Evolutionary conservation across 371 early-diverging fungal genomes (phyloP).

Genomic region (Rhizopus microsporus): DNA sequence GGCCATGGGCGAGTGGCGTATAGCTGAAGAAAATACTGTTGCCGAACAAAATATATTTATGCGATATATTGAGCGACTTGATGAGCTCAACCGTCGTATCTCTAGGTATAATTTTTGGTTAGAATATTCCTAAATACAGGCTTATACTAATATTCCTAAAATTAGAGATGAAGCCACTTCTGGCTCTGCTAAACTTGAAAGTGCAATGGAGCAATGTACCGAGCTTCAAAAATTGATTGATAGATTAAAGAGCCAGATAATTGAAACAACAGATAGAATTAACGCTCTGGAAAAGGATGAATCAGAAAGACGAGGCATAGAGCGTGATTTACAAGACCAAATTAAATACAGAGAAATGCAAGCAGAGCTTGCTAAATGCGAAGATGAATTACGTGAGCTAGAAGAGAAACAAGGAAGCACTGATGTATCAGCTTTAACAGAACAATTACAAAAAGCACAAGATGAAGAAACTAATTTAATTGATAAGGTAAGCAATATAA

Average conservation of each 20-base stretch:
- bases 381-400: conserved; percentile 32
- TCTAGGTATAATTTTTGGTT: conserved; percentile 16
- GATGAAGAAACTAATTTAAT: conserved; percentile 49
- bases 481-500: conserved; percentile 48
- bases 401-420: conserved; percentile 28
- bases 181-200: conserved; percentile 14
- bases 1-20: conserved; percentile 19
- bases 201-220: conserved; percentile 6
- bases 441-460: conserved; percentile 39
- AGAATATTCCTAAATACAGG: background rate
- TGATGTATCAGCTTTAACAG: conserved; percentile 30
- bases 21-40: conserved; percentile 9
- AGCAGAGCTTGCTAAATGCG: conserved; percentile 33
- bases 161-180: conserved; percentile 13
- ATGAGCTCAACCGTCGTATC: conserved; percentile 9
- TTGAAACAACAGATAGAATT: conserved; percentile 26
- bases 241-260: conserved; percentile 12
- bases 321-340: conserved; percentile 72
- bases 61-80: conserved; percentile 14
- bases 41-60: conserved; percentile 8
- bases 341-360: conserved; percentile 56
- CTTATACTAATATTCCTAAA: background rate
- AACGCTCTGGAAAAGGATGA: conserved; percentile 51
- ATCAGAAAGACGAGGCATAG: conserved; percentile 44
- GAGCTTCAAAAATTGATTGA: conserved; percentile 17